phyloP scores from a whole-genome alignment of 192 early-diverging fungal genomes.

The Mortierella hygrophila region DNA sequence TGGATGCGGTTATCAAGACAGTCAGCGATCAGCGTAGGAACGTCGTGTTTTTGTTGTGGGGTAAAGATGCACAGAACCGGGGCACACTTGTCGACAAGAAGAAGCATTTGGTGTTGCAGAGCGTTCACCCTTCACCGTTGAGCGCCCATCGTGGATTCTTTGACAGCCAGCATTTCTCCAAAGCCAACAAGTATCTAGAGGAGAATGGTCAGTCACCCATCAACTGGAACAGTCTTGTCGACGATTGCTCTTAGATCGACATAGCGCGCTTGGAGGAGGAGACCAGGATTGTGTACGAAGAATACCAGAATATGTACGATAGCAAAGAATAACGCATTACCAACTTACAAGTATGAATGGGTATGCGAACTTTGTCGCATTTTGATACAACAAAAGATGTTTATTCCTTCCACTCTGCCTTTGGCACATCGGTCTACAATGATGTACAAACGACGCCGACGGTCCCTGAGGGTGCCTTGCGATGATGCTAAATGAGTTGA shows the following conservation, averaged over 20 bases:
- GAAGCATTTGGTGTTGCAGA: conserved; percentile 86
- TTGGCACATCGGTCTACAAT: not conserved
- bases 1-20: conserved; percentile 82
- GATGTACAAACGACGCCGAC: not conserved
- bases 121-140: conserved; percentile 93
- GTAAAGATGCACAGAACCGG: conserved; percentile 89
- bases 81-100: conserved; percentile 77
- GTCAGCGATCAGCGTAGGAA: conserved; percentile 69
- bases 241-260: conserved; percentile 21
- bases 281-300: not conserved
- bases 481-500: not conserved
- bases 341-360: not conserved
- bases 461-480: not conserved
- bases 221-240: conserved; percentile 73
- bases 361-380: not conserved
- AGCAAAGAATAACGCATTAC: conserved; percentile 2
- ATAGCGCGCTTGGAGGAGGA: not conserved
- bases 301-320: conserved; percentile 8
- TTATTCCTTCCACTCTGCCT: not conserved
- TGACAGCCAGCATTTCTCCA: conserved; percentile 85
- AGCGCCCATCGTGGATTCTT: conserved; percentile 91
- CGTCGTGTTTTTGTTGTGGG: conserved; percentile 97
- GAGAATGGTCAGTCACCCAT: conserved; percentile 69
- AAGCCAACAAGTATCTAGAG: conserved; percentile 88
- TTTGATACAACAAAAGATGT: not conserved